Percentiles rank a stretch among this genome's conserved stretches.
phyloP scores from a whole-genome alignment of 148 eudicot genomes.

The Camellia sinensis region DNA sequence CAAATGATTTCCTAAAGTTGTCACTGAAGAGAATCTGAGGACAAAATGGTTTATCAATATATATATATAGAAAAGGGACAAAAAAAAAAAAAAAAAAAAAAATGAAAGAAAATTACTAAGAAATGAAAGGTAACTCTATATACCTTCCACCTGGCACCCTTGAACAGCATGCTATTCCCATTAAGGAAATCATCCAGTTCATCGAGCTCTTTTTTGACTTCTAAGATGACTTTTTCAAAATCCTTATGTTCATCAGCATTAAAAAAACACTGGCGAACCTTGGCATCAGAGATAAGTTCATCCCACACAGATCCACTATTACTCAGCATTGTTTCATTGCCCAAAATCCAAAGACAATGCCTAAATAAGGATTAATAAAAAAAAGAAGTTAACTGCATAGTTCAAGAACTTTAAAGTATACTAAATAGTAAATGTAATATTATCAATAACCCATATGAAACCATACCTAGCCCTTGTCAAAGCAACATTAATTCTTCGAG shows the following conservation, averaged over 20 bases:
- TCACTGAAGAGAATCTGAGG: constrained; percentile 40
- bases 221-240: constrained; percentile 21
- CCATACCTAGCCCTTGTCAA: constrained; percentile 57
- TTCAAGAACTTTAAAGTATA: too few species aligned
- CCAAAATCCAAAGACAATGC: constrained; percentile 64
- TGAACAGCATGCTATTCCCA: constrained; percentile 33
- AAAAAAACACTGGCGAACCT: constrained; percentile 34
- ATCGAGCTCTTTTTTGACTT: constrained; percentile 37
- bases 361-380: constrained; percentile 30
- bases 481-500: constrained; percentile 35
- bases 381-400: too few species aligned
- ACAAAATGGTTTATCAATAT: background rate
- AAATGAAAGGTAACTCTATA: background rate
- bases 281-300: constrained; percentile 41
- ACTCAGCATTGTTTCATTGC: constrained; percentile 34
- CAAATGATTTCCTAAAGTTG: constrained; percentile 37
- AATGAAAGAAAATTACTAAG: background rate
- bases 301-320: constrained; percentile 38
- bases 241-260: constrained; percentile 41
- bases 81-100: background rate
- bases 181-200: constrained; percentile 43
- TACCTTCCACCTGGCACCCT: constrained; percentile 44
- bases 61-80: background rate
- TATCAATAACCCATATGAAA: background rate
- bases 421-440: background rate